Evolutionary conservation across 257 asterid genomes (phyloP), one percentile per base, ranked within the genome.

Genomic region (Handroanthus guayacan): DNA sequence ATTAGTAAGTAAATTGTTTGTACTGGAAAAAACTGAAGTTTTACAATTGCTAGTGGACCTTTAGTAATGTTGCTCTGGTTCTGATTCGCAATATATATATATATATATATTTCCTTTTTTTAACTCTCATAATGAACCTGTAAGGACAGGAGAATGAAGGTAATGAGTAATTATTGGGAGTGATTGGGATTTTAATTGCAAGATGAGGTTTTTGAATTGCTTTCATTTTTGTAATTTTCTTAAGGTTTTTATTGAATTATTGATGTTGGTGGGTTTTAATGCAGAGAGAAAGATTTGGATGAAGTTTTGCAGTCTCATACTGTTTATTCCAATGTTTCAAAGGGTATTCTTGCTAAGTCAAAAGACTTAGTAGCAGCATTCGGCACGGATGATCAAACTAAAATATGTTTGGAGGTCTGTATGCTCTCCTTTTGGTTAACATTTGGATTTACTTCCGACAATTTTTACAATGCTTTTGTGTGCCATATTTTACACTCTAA

Each of bases 251-350:
- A 17, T 51, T 62, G 43, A 18, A 36, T 9, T 61, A 13, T 39
- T 79, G 47, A 79, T 75, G 12, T 25, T 51, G 48, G 25, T 78
- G 67, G 9, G 12, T 71, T 51, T 62, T 48, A 14, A 31, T 9
- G 72, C 76, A 91, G 97, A 71, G 99, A 95, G 86, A 92, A 92
- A 79, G 98, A 95, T 78, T 82, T 95, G 89, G 99, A 95, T 78
- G 99, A 95, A 83, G 98, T 95, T 76, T 81, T 92, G 89, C 99
- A 95, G 84, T 95, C 99, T 2, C 98, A 92, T 3, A 92, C 88
- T 2, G 96, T 92, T 34, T 92, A 95, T 79, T 63, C 89, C 38
- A 95, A 95, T 85, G 99, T 95, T 55, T 93, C 99, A 0, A 95
- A 95, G 78, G 99, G 98, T 41, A 75, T 92, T 75, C 93, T 92